Base-by-base conservation (phyloP, 208 protist genomes). In the Dictyostelium gargantuum region DNA sequence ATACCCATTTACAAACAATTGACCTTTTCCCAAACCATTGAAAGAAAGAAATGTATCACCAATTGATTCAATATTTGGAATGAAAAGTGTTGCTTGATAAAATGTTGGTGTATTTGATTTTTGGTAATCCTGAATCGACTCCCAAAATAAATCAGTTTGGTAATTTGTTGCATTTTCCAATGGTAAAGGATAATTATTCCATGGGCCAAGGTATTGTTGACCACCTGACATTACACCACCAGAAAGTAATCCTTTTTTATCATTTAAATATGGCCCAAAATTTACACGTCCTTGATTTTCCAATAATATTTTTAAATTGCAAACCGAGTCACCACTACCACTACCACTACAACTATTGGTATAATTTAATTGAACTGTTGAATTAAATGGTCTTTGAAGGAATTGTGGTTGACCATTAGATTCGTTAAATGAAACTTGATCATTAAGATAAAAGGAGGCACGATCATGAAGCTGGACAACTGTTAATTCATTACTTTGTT, bases 261-360 rank as follows among this genome's bases (percentile, higher is more conserved):
- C 80, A n/a, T 58, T 15, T 48, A 85, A 50, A 9, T 54, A 85
- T 9, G n/a, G 21, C 4, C 80, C 80, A 32, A 74, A 85, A 63
- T 85, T 85, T 13, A 85, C 48, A 35, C 80, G 21, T 75, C 80
- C 80, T 58, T 85, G 80, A 32, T 74, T 85, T 17, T 85, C 80
- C 15, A 85, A 32, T 23, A 85, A n/a, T 23, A 85, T 85, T 40
- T 11, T 26, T 42, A 26, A 4, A 40, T 74, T 85, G n/a, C n/a
- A n/a, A n/a, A n/a, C n/a, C n/a, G n/a, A n/a, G n/a, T n/a, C n/a
- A 44, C 46, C 54, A 50, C 72, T 26, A 46, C 80, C 80, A 44
- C 42, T 40, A 2, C 26, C 2, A 6, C 19, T 44, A 11, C 42
- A 10, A 38, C 38, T 70, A 8, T 15, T 17, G 10, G 68, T 23